Evolutionary conservation across 192 early-diverging fungal species (phyloP).

Genomic region (Umbelopsis vinacea): DNA sequence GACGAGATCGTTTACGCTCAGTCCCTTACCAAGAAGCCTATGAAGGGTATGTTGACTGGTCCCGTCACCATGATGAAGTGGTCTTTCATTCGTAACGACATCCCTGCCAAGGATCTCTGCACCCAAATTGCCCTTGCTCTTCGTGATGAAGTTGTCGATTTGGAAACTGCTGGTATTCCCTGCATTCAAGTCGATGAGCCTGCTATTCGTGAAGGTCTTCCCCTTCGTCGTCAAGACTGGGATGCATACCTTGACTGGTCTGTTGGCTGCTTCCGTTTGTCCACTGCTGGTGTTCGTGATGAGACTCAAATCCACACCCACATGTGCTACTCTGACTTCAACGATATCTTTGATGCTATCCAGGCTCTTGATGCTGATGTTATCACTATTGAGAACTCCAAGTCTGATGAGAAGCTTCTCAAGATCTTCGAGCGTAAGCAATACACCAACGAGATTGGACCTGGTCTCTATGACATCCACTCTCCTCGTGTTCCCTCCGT

Average conservation of each 20-base stretch:
- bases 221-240: constrained; percentile 87
- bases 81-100: constrained; percentile 99
- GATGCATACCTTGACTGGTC: constrained; percentile 94
- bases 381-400: constrained; percentile 98
- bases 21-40: constrained; percentile 83
- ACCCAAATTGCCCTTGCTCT: constrained; percentile 93
- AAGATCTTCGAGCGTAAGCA: constrained; percentile 80
- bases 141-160: constrained; percentile 93
- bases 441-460: constrained; percentile 92
- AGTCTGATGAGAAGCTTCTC: constrained; percentile 96
- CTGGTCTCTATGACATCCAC: constrained; percentile 99
- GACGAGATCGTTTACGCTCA: constrained; percentile 85
- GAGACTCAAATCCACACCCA: constrained; percentile 97
- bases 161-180: constrained; percentile 90
- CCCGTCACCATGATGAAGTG: constrained; percentile 98
- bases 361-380: constrained; percentile 93
- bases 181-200: constrained; percentile 99
- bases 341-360: constrained; percentile 97
- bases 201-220: constrained; percentile 98
- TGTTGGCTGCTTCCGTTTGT: constrained; percentile 89
- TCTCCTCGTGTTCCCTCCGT: constrained; percentile 92
- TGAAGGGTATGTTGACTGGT: constrained; percentile 99
- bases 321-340: constrained; percentile 99
- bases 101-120: constrained; percentile 81
- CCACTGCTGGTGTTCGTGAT: constrained; percentile 83